These are phyloP conservation scores for Isoetes taiwanensis DNA, from an alignment of 75 land plant species.

Conservation along the genomic window DNA sequence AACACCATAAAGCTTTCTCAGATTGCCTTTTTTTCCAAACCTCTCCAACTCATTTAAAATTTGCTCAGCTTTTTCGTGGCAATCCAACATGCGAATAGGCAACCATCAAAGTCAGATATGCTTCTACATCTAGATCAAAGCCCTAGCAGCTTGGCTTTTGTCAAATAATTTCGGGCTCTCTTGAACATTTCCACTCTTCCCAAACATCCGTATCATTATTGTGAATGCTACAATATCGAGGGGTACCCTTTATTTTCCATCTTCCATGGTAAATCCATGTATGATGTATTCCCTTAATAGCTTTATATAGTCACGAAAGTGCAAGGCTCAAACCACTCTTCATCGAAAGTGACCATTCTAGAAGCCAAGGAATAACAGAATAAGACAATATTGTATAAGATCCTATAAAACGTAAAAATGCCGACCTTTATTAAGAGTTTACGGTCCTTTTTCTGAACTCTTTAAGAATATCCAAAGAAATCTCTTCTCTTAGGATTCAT, in stretches of 20 bases:
- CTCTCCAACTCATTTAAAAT: slow-evolving; percentile 58
- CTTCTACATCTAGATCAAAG: slow-evolving; percentile 42
- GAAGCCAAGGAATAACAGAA: slow-evolving; percentile 29
- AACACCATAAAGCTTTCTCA: slow-evolving; percentile 65
- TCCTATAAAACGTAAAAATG: background rate
- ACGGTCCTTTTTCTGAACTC: slow-evolving; percentile 8
- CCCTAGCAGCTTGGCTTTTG: slow-evolving; percentile 44
- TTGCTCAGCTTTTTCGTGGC: slow-evolving; percentile 39
- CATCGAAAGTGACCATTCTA: slow-evolving; percentile 45
- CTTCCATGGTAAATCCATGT: slow-evolving; percentile 33
- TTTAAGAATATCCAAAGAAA: slow-evolving; percentile 2
- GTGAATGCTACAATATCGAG: slow-evolving; percentile 61
- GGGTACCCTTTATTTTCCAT: slow-evolving; percentile 37
- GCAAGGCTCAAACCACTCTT: slow-evolving; percentile 68
- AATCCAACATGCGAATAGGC: slow-evolving; percentile 63
- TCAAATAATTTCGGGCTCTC: slow-evolving; percentile 40
- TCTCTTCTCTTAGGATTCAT: slow-evolving; percentile 14
- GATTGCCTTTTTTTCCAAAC: slow-evolving; percentile 32
- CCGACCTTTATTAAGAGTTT: slow-evolving; percentile 10
- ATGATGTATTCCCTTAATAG: slow-evolving; percentile 48
- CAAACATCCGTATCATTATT: slow-evolving; percentile 56
- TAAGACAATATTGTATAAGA: background rate
- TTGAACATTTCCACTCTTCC: slow-evolving; percentile 50
- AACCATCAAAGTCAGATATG: slow-evolving; percentile 69
- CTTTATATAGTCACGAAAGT: slow-evolving; percentile 81